Evolutionary conservation across 2,329 filamentous ascomycete species (phyloP).

Genomic region (Apiospora phragmitis): DNA sequence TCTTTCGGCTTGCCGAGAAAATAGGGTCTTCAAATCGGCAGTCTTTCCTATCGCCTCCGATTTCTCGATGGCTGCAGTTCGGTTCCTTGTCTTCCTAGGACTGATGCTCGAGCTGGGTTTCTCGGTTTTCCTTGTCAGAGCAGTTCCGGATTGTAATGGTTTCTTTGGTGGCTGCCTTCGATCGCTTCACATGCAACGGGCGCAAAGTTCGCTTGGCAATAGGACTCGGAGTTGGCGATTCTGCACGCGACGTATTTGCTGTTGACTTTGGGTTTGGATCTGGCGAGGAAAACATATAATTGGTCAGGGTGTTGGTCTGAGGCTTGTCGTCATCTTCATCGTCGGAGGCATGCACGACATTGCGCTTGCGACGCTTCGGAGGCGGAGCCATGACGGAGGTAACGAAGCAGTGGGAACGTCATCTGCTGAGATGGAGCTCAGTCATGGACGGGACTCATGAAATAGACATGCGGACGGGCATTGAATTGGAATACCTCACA

Average conservation of each 20-base stretch:
- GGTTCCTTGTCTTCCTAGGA: constrained; percentile 41
- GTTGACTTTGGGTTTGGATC: constrained; percentile 28
- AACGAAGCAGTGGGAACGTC: constrained; percentile 20
- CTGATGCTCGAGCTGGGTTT: constrained; percentile 44
- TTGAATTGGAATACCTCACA: not conserved
- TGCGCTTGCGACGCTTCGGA: constrained; percentile 60
- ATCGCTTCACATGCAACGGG: constrained; percentile 22
- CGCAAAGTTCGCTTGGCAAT: constrained; percentile 21
- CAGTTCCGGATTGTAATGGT: constrained; percentile 15
- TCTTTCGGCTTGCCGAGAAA: constrained; percentile 61
- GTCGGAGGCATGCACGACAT: constrained; percentile 50
- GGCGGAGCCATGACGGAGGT: constrained; percentile 53
- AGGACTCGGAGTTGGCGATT: constrained; percentile 26
- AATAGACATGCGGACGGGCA: not conserved
- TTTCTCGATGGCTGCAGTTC: constrained; percentile 32
- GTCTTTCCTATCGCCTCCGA: constrained; percentile 52
- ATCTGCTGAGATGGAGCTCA: constrained; percentile 21
- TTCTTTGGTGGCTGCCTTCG: constrained; percentile 22
- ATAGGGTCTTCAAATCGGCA: constrained; percentile 58
- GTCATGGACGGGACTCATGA: not conserved
- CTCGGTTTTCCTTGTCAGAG: constrained; percentile 22
- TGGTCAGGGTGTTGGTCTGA: constrained; percentile 48
- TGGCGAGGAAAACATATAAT: constrained; percentile 56
- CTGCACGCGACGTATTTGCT: constrained; percentile 15
- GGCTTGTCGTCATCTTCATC: constrained; percentile 46